Evolutionary conservation across 2,329 filamentous ascomycete genomes (phyloP).

Genomic region (Pseudogymnoascus sp.): DNA sequence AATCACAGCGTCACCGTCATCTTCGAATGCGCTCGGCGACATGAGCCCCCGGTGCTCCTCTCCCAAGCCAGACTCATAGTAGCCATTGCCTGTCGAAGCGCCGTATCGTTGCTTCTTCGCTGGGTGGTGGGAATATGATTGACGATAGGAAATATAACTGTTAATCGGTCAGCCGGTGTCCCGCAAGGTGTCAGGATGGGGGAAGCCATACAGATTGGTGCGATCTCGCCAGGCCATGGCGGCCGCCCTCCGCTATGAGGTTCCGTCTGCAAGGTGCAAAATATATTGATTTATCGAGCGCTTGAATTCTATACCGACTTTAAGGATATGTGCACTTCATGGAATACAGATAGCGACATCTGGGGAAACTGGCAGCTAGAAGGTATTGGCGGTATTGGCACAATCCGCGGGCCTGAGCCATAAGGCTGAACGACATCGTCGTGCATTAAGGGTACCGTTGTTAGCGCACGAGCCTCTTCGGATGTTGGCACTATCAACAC

Average conservation of each 20-base stretch:
- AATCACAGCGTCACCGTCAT: constrained; percentile 90
- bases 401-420: constrained; percentile 2
- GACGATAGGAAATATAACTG: constrained; percentile 97
- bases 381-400: constrained; percentile 8
- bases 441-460: constrained; percentile 7
- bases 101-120: constrained; percentile 70
- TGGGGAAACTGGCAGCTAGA: background rate
- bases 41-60: constrained; percentile 76
- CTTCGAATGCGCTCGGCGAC: constrained; percentile 65
- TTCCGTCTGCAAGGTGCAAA: constrained; percentile 4
- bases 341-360: background rate
- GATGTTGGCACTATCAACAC: constrained; percentile 5
- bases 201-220: constrained; percentile 76
- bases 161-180: constrained; percentile 24
- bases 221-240: constrained; percentile 96
- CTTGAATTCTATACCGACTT: background rate
- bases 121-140: constrained; percentile 94
- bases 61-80: constrained; percentile 51
- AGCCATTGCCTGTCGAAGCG: constrained; percentile 42
- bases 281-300: background rate
- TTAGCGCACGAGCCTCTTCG: constrained; percentile 2
- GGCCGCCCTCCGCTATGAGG: constrained; percentile 7
- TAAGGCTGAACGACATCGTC: constrained; percentile 8
- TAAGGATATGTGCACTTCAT: constrained; percentile 3
- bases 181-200: constrained; percentile 19